Evolutionary conservation across 225 moss, liverwort and hornwort species (phyloP).

Genomic region (Antitrichia curtipendula): DNA sequence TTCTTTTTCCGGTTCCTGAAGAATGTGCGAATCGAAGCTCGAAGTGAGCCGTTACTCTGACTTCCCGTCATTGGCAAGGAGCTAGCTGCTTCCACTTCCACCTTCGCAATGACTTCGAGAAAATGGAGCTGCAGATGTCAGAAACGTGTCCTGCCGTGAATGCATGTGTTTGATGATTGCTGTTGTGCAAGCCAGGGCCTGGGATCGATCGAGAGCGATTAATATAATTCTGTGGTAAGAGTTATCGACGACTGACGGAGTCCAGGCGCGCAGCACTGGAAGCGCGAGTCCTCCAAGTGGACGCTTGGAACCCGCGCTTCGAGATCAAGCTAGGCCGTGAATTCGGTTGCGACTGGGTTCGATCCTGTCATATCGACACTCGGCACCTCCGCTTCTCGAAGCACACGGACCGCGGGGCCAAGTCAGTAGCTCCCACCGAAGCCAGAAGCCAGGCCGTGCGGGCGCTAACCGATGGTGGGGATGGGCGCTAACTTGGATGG

Average conservation of each 20-base stretch:
- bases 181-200: neutral
- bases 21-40: neutral
- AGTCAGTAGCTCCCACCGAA: no score
- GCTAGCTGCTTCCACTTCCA: neutral
- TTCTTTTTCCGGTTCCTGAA: neutral
- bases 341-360: neutral
- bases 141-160: neutral
- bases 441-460: no score
- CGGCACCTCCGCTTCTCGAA: no score
- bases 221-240: neutral
- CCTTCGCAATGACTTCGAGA: neutral
- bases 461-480: no score
- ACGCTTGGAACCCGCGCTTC: neutral
- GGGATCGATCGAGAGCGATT: neutral
- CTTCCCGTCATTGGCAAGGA: no score
- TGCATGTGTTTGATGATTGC: neutral
- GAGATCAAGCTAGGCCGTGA: neutral
- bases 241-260: neutral
- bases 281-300: neutral
- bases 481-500: no score
- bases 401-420: no score
- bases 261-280: neutral
- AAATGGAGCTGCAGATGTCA: no score
- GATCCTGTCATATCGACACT: neutral
- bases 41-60: no score